Evolutionary conservation across 1,284 basidiomycete genomes (phyloP).

Genomic region (Moesziomyces globuligerus): DNA sequence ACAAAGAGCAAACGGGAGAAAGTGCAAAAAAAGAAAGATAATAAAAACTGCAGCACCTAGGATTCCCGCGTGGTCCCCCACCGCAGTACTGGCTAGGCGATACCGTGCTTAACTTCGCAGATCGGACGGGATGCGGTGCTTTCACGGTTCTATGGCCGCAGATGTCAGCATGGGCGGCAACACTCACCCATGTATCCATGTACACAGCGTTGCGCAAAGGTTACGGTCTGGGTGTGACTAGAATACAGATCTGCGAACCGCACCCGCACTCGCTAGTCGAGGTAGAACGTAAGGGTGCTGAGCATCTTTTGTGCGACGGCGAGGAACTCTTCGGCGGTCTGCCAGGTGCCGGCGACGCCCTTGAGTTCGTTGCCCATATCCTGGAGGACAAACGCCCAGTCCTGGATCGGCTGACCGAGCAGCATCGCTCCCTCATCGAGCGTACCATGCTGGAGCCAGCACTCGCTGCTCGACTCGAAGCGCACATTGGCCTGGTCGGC

Average conservation of each 20-base stretch:
- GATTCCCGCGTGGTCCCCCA: conserved; percentile 85
- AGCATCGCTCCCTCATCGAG: conserved; percentile 35
- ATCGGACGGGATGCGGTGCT: conserved; percentile 83
- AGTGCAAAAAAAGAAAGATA: too few species aligned
- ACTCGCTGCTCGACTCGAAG: conserved; percentile 24
- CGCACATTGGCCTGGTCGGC: conserved; percentile 1
- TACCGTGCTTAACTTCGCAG: conserved; percentile 82
- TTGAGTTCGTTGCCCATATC: conserved; percentile 45
- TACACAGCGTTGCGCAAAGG: too few species aligned
- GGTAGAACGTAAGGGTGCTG: conserved; percentile 33
- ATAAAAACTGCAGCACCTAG: conserved; percentile 70
- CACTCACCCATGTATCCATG: too few species aligned
- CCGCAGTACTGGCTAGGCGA: conserved; percentile 83
- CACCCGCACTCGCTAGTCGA: conserved; percentile 25
- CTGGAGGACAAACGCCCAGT: conserved; percentile 46
- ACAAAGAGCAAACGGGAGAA: too few species aligned
- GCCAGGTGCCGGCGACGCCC: conserved; percentile 28
- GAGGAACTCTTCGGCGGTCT: conserved; percentile 38
- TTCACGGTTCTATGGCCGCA: conserved; percentile 81
- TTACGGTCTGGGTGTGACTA: too few species aligned
- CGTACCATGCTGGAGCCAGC: conserved; percentile 43
- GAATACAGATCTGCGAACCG: too few species aligned
- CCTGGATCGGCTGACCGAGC: conserved; percentile 38
- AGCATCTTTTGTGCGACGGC: conserved; percentile 30
- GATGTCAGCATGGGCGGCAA: too few species aligned